These are phyloP conservation scores for Rhododendron griersonianum DNA, from an alignment of 148 eudicot species.

Conservation along the genomic window DNA sequence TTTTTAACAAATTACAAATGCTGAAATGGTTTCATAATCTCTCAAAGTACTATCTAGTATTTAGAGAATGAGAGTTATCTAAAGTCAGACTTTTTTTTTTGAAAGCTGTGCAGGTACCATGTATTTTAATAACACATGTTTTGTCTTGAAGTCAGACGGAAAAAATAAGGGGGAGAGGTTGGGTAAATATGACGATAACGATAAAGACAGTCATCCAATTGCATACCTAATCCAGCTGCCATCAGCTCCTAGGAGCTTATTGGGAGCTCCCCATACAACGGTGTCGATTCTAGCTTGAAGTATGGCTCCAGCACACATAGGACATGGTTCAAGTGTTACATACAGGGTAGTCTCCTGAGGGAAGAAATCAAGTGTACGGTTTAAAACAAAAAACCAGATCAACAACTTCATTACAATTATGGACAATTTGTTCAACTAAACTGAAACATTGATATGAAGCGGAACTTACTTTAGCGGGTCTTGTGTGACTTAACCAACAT, in stretches of 20 bases:
- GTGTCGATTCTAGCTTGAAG: constrained; percentile 85
- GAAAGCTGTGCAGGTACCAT: neutral
- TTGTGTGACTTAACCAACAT: neutral
- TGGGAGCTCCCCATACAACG: constrained; percentile 98
- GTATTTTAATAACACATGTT: neutral
- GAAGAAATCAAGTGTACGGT: neutral
- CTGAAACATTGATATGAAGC: neutral
- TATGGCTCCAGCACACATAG: constrained; percentile 99
- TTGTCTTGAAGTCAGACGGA: neutral
- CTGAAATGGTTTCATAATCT: neutral
- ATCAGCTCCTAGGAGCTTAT: constrained; percentile 99
- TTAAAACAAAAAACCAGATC: neutral
- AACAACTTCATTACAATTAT: neutral
- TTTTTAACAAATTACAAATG: neutral
- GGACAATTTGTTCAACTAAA: neutral
- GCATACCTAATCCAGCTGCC: constrained; percentile 97
- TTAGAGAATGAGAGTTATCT: neutral
- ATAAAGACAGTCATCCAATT: neutral
- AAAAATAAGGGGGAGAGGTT: neutral
- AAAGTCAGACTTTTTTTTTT: neutral
- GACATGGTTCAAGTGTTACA: constrained; percentile 95
- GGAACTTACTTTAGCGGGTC: neutral
- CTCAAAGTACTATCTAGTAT: neutral
- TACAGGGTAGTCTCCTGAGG: constrained; percentile 76
- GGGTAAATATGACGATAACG: neutral